Evolutionary conservation across 305 asterid species (phyloP).

Genomic region (Fraxinus angustifolia): DNA sequence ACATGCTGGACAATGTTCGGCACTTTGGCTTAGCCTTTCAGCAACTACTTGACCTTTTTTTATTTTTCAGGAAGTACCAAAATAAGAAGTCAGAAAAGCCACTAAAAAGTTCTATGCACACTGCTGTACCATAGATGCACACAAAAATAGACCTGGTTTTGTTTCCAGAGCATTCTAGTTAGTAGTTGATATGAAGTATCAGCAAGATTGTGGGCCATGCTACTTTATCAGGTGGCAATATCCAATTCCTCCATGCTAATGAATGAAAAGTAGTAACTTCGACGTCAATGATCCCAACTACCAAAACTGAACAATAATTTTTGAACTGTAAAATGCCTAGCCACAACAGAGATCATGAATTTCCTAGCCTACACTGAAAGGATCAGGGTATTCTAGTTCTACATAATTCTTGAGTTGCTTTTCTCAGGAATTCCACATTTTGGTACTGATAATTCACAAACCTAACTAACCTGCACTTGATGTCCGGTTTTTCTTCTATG

Average conservation of each 20-base stretch:
- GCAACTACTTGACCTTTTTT: background rate
- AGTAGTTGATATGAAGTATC: background rate
- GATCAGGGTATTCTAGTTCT: constrained; percentile 15
- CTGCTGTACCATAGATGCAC: background rate
- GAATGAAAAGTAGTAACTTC: background rate
- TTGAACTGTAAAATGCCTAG: background rate
- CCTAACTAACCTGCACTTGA: constrained; percentile 31
- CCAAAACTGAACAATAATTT: background rate
- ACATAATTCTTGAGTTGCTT: constrained; percentile 23
- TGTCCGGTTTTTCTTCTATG: constrained; percentile 90
- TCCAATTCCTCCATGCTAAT: background rate
- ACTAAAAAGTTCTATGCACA: background rate
- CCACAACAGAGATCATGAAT: background rate
- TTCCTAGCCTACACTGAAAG: background rate
- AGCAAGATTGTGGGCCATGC: background rate
- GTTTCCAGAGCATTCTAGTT: background rate
- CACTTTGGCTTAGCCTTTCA: background rate
- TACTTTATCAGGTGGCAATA: background rate
- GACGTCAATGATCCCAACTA: background rate
- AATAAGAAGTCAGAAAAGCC: background rate
- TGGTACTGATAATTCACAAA: constrained; percentile 13
- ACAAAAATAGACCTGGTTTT: background rate
- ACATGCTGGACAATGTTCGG: background rate
- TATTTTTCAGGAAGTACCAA: background rate
- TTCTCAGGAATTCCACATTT: constrained; percentile 13